Evolutionary conservation across 345 rosid genomes (phyloP).

Genomic region (Diplotaxis tenuifolia): DNA sequence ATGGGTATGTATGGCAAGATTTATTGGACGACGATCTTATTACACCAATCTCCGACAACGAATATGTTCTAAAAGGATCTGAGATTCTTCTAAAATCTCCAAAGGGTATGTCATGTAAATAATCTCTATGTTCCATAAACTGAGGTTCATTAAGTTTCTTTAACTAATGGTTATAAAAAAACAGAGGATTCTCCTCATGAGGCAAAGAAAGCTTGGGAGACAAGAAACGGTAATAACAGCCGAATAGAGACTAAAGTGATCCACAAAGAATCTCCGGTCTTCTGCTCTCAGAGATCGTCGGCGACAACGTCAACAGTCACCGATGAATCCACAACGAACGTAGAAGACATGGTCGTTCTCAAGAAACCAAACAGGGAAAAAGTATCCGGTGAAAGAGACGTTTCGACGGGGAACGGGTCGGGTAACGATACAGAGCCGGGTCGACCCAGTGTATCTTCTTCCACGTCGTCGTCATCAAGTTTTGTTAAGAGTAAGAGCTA

Average conservation of each 20-base stretch:
- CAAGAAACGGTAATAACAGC: constrained; percentile 17
- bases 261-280: constrained; percentile 38
- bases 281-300: constrained; percentile 41
- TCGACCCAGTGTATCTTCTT: constrained; percentile 26
- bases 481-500: constrained; percentile 39
- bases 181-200: constrained; percentile 23
- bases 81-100: constrained; percentile 27
- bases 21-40: constrained; percentile 68
- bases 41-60: constrained; percentile 66
- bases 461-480: constrained; percentile 37
- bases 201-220: constrained; percentile 23
- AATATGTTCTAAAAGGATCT: constrained; percentile 77
- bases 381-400: neutral
- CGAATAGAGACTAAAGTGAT: neutral
- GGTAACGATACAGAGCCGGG: constrained; percentile 7
- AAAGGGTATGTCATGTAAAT: constrained; percentile 29
- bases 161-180: neutral
- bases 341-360: constrained; percentile 22
- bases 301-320: constrained; percentile 37
- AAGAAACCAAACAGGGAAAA: constrained; percentile 8
- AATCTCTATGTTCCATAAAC: neutral
- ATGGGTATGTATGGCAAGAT: constrained; percentile 80
- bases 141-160: neutral
- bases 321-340: constrained; percentile 38
- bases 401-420: neutral